phyloP scores from a whole-genome alignment of 1,284 basidiomycete species.

The Tylopilus orsonianus region DNA sequence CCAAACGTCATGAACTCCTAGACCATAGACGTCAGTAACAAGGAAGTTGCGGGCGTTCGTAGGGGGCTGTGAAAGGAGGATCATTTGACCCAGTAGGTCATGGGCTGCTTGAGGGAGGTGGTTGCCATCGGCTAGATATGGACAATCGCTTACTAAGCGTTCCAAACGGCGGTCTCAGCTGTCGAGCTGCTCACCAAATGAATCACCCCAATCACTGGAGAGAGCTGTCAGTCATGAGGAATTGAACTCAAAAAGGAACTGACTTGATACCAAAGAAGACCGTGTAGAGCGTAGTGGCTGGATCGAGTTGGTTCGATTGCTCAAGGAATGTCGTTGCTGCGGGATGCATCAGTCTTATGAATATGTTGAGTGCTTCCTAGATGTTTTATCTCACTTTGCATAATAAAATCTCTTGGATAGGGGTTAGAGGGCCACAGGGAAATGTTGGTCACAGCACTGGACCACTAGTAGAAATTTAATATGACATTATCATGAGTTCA shows the following conservation, averaged over 20 bases:
- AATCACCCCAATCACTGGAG: slow-evolving; percentile 32
- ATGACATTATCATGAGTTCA: not conserved
- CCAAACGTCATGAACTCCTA: slow-evolving; percentile 36
- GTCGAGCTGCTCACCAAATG: slow-evolving; percentile 19
- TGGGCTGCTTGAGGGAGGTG: slow-evolving; percentile 37
- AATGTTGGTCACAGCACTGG: slow-evolving; percentile 38
- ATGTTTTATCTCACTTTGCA: slow-evolving; percentile 28
- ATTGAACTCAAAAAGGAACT: slow-evolving; percentile 5
- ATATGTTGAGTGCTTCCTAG: not conserved
- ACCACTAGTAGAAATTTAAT: slow-evolving; percentile 24
- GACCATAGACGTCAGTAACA: slow-evolving; percentile 48
- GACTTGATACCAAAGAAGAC: slow-evolving; percentile 42
- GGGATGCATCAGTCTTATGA: not conserved
- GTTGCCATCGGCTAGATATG: slow-evolving; percentile 26
- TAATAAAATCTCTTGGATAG: slow-evolving; percentile 35
- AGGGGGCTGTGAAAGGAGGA: slow-evolving; percentile 40
- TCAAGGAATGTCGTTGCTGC: slow-evolving; percentile 28
- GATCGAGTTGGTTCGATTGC: slow-evolving; percentile 28
- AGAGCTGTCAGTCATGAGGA: slow-evolving; percentile 16
- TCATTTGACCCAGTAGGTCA: slow-evolving; percentile 39
- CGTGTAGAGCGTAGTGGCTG: slow-evolving; percentile 34
- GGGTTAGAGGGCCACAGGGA: slow-evolving; percentile 39
- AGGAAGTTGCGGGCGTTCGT: slow-evolving; percentile 46
- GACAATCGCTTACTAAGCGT: not conserved
- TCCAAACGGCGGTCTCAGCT: not conserved